Evolutionary conservation across 768 basidiomycete species (phyloP), one percentile per base, ranked within the genome.

Genomic region (Gloeophyllum trabeum): DNA sequence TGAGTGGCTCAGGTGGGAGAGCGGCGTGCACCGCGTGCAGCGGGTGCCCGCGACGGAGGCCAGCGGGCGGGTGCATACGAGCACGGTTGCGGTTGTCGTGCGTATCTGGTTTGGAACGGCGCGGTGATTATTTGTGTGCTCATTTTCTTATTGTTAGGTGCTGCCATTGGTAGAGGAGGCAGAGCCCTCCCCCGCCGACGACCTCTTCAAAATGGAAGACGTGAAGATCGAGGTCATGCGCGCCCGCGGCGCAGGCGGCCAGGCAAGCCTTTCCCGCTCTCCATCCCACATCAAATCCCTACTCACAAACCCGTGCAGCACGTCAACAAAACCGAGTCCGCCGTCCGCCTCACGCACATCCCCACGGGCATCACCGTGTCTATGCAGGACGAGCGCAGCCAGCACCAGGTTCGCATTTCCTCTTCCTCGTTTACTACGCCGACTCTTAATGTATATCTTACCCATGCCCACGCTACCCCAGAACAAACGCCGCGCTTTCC

Each of bases 241-340:
- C 20, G 76, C 96, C 0, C 69, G 90, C n/a, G 96, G 96, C 20
- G 94, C 96, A 5, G 96, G 96, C 35, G 94, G 96, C 13, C 93
- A 96, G 70, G 89, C 89, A 46, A 41, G 66, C 51, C 6, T 18
- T 25, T 25, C 19, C 4, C 16, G 38, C 22, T n/a, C 18, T 30
- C n/a, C 24, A 30, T 36, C 24, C 22, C 20, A n/a, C 24, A 18
- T 19, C 12, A 12, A 12, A 0, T 32, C 20, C 30, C 24, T 24
- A 32, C 41, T 38, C 14, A 40, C 23, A 6, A 26, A 12, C 13
- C 10, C 20, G 24, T 16, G 6, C 49, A 97, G 84, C 94, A 98
- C 61, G 96, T 98, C 53, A 99, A 99, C 64, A 89, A 84, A 70
- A 98, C 96, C 0, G 96, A 99, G 61, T 97, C 94, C 2, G 94